A percentile compares a stretch with the other conserved stretches of the same genome.
phyloP scores from a whole-genome alignment of 1,284 basidiomycete genomes.

The Ustilago nuda region DNA sequence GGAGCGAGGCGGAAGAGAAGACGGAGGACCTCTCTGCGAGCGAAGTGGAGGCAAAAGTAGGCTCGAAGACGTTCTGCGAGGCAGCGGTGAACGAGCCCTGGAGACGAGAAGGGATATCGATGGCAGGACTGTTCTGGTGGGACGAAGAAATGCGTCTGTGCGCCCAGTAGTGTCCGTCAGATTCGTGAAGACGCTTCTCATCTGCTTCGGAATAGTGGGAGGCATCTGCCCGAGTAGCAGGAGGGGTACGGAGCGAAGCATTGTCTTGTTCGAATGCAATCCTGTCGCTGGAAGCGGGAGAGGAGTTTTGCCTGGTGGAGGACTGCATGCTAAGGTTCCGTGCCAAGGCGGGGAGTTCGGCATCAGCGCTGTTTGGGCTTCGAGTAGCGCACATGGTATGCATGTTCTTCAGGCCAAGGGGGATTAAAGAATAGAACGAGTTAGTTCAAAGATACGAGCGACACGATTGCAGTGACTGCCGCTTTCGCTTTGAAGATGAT shows the following conservation, averaged over 20 bases:
- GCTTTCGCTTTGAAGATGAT: neutral
- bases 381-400: slow-evolving; percentile 41
- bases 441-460: neutral
- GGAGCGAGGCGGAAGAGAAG: slow-evolving; percentile 34
- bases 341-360: slow-evolving; percentile 32
- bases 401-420: neutral
- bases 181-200: slow-evolving; percentile 59
- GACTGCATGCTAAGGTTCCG: slow-evolving; percentile 23
- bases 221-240: slow-evolving; percentile 41
- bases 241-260: slow-evolving; percentile 38
- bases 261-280: slow-evolving; percentile 35
- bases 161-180: slow-evolving; percentile 55
- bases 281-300: slow-evolving; percentile 43
- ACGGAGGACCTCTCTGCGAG: slow-evolving; percentile 42
- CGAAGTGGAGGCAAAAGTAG: slow-evolving; percentile 40
- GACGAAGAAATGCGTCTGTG: slow-evolving; percentile 50
- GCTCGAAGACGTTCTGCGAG: slow-evolving; percentile 43
- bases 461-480: neutral
- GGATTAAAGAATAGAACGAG: neutral
- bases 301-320: slow-evolving; percentile 34
- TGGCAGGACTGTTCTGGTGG: slow-evolving; percentile 28
- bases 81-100: slow-evolving; percentile 41
- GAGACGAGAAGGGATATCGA: slow-evolving; percentile 38
- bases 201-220: slow-evolving; percentile 58
- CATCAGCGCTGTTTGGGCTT: slow-evolving; percentile 29